Percentiles rank a stretch among this genome's conserved stretches.
phyloP scores from a whole-genome alignment of 805 yeast species.

The Kodamaea fukazawae region DNA sequence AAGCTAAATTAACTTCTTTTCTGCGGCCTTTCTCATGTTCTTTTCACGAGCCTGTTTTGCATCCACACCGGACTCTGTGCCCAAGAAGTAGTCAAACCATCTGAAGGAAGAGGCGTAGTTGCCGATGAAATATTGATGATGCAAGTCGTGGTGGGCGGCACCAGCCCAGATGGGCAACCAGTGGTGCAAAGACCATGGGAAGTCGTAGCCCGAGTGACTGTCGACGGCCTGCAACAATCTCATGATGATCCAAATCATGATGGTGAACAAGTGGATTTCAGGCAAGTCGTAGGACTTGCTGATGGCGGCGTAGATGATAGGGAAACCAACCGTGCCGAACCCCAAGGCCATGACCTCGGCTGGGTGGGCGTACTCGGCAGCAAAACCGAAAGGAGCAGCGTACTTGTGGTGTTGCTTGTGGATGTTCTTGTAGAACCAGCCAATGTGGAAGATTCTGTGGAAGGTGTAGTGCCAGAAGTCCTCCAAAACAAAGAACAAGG shows the following conservation, averaged over 20 bases:
- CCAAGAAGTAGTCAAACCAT: slow-evolving; percentile 54
- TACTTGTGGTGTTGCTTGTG: slow-evolving; percentile 62
- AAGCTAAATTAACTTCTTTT: slow-evolving; percentile 22
- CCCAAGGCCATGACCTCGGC: slow-evolving; percentile 56
- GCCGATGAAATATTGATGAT: slow-evolving; percentile 59
- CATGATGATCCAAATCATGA: slow-evolving; percentile 50
- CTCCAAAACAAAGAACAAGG: slow-evolving; percentile 50
- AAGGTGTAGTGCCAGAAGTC: slow-evolving; percentile 63
- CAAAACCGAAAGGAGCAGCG: slow-evolving; percentile 61
- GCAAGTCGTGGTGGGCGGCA: slow-evolving; percentile 61
- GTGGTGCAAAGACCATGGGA: slow-evolving; percentile 58
- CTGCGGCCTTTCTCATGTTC: slow-evolving; percentile 42
- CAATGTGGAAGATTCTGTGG: slow-evolving; percentile 55
- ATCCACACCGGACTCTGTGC: slow-evolving; percentile 55
- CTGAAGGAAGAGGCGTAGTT: slow-evolving; percentile 57
- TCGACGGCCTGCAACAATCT: slow-evolving; percentile 60
- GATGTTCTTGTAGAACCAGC: slow-evolving; percentile 53
- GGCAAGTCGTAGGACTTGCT: slow-evolving; percentile 33
- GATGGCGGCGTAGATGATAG: slow-evolving; percentile 50
- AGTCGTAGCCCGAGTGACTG: slow-evolving; percentile 60
- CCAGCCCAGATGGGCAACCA: slow-evolving; percentile 66
- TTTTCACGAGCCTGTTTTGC: slow-evolving; percentile 49
- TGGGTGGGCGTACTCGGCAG: slow-evolving; percentile 64
- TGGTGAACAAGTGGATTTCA: slow-evolving; percentile 51
- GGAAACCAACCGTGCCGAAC: slow-evolving; percentile 60